Base-by-base conservation (phyloP, 1,139 yeast genomes). In the Debaryomyces coudertii region DNA sequence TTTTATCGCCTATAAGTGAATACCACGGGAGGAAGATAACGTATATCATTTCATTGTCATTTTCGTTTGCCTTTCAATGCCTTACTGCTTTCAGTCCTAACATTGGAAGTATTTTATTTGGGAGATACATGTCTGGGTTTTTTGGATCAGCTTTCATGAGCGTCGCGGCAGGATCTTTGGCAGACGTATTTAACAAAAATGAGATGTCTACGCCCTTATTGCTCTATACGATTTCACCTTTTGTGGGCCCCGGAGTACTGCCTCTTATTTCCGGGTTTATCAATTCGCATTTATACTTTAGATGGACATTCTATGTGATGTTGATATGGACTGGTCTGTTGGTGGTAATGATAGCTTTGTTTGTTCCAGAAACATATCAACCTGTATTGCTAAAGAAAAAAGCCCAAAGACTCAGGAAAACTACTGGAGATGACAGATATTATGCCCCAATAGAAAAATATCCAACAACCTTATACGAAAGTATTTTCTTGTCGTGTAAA, bases 391-490 rank as follows among this genome's bases (percentile, higher is more conserved):
- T 58, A 30, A 41, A 35, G 24, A 47, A 40, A 15, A 58, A 58
- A 42, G 63, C 62, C 9, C 14, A 34, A 22, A 42, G 61, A 28
- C 43, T 58, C 18, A 47, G 62, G 22, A 50, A 52, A 27, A 40
- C 39, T 7, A 55, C 52, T 3, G 57, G 56, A 5, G 63, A 60
- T 43, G 47, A 51, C 18, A 53, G 61, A 11, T 74, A 69, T 46
- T 78, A 60, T 56, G 82, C 85, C 0, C 79, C 83, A 1, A 53
- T 79, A 24, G 87, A 82, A 46, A 62, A 53, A 40, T 39, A 52
- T 5, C 53, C 60, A 7, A 54, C 53, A 20, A 49, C 66, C 1
- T 42, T 75, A 20, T 49, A 57, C 35, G 52, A 60, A 43, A 60
- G 73, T 12, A 61, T 76, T 6, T 48, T 73, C 4, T 53, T 65